phyloP scores from a whole-genome alignment of 768 basidiomycete genomes.

The Psilocybe subaeruginosa region DNA sequence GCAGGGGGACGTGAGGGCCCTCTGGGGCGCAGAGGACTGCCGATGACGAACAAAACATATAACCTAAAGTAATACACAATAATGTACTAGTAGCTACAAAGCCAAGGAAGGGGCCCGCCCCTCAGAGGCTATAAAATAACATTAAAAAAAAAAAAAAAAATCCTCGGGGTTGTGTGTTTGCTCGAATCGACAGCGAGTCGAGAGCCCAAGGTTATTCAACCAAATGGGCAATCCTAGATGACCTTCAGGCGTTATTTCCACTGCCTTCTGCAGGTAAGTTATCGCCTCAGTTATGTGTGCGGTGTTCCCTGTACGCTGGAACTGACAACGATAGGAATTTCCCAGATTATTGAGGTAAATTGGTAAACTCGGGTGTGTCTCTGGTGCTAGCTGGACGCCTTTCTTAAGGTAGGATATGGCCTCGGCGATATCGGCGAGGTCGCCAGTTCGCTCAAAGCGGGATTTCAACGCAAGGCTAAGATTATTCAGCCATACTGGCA shows the following conservation, averaged over 20 bases:
- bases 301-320: conserved; percentile 4
- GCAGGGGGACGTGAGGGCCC: too few relatives aligned
- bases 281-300: conserved; percentile 12
- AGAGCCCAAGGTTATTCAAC: conserved; percentile 16
- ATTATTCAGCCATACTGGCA: too few relatives aligned
- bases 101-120: too few relatives aligned
- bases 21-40: too few relatives aligned
- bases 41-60: too few relatives aligned
- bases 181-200: not conserved
- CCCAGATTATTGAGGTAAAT: not conserved
- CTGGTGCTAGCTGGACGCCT: not conserved
- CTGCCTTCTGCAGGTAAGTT: conserved; percentile 13
- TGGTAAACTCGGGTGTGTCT: not conserved
- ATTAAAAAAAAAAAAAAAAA: too few relatives aligned
- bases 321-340: not conserved
- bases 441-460: conserved; percentile 10
- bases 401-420: not conserved
- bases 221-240: conserved; percentile 17
- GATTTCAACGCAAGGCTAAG: not conserved
- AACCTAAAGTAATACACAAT: too few relatives aligned
- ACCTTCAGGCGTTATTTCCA: conserved; percentile 23
- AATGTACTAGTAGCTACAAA: too few relatives aligned
- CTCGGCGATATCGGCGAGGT: not conserved
- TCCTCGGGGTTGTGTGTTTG: too few relatives aligned
- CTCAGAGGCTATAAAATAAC: too few relatives aligned